phyloP scores from a whole-genome alignment of 2,329 filamentous ascomycete genomes.

The Penicillium olsonii region DNA sequence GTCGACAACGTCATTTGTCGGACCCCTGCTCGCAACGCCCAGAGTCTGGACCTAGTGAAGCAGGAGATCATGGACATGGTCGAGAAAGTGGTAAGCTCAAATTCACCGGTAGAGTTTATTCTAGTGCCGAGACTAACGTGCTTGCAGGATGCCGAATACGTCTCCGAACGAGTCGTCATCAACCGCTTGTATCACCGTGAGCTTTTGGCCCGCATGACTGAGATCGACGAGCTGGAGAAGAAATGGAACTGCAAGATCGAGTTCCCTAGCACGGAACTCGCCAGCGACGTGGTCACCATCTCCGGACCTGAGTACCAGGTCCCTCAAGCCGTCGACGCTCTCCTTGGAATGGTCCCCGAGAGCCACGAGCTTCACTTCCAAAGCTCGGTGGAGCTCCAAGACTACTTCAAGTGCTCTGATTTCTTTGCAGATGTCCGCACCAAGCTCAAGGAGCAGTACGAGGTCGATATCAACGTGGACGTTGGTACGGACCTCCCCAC shows the following conservation, averaged over 20 bases:
- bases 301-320: slow-evolving; percentile 98
- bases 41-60: slow-evolving; percentile 95
- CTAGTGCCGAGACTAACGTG: neutral
- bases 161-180: slow-evolving; percentile 88
- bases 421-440: slow-evolving; percentile 78
- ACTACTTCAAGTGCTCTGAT: slow-evolving; percentile 77
- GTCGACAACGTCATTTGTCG: slow-evolving; percentile 99
- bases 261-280: slow-evolving; percentile 95
- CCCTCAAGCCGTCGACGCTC: slow-evolving; percentile 92
- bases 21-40: slow-evolving; percentile 92
- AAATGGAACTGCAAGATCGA: slow-evolving; percentile 99
- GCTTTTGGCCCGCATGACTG: slow-evolving; percentile 80
- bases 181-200: slow-evolving; percentile 95
- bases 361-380: slow-evolving; percentile 88
- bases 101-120: neutral
- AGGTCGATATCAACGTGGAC: slow-evolving; percentile 80
- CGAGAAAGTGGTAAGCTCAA: slow-evolving; percentile 73
- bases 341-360: slow-evolving; percentile 96
- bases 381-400: slow-evolving; percentile 71
- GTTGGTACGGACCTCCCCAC: slow-evolving; percentile 37
- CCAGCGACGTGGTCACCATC: slow-evolving; percentile 92
- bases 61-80: slow-evolving; percentile 99
- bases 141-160: slow-evolving; percentile 85
- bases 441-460: slow-evolving; percentile 88
- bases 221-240: slow-evolving; percentile 94